Evolutionary conservation across 2,329 filamentous ascomycete species (phyloP), one percentile per base, ranked within the genome.

Genomic region (Bipolaris victoriae): DNA sequence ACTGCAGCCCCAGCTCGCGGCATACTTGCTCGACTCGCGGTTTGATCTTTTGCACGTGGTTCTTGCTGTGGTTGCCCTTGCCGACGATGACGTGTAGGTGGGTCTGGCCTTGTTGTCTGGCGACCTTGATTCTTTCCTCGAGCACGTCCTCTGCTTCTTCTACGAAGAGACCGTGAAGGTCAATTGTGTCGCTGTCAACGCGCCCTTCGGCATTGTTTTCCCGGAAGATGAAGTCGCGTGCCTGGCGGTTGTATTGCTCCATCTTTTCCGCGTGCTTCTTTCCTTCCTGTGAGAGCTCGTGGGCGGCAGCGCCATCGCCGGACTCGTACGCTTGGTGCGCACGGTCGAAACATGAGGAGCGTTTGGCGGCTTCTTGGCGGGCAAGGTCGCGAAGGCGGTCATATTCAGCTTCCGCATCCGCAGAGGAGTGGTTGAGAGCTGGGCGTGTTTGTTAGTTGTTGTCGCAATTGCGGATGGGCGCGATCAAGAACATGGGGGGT

Each of bases 21-120:
- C 94, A 97, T 47, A 98, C 82, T 74, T 90, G 84, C 79, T 98
- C 93, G 41, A 98, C 92, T 60, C 90, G 85, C n/a, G 95, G 95
- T 80, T 96, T 97, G 77, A 99, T 88, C 82, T 95, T 97, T 77
- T 97, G 92, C 22, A 98, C 84, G 70, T 95, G 90, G 64, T 88
- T 85, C 9, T 79, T 81, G 49, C 88, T 91, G 79, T 99, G 95
- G 76, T 96, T 95, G 3, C 95, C 95, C 78, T 94, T 96, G 71
- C 95, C 95, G 29, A 98, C 94, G 70, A 99, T 97, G 39, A 96
- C 93, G 79, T 97, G 92, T 54, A 99, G 80, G 79, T 97, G 91
- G 18, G 82, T 86, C 79, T 96, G 89, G 0, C 91, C 91, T 35
- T 86, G 84, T 51, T 84, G 77, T 73, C 87, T 86, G 57, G 92